Base-by-base conservation (phyloP, 2,329 filamentous ascomycete species). In the Arthrocladium fulminans region DNA sequence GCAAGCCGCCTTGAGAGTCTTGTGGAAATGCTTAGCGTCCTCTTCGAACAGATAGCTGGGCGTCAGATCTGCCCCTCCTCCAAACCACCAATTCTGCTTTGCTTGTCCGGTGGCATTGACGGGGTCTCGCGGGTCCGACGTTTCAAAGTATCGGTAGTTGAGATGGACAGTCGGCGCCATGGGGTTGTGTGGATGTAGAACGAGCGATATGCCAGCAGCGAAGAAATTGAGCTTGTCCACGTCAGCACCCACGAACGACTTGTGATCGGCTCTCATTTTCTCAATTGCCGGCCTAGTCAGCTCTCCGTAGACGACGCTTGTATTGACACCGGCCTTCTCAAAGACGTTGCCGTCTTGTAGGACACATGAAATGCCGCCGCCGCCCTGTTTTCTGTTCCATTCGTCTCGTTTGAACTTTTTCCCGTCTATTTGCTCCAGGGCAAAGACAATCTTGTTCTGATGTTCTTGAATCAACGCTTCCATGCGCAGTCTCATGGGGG, bases 61-160 rank as follows among this genome's bases (percentile, higher is more conserved):
- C 10, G 92, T 98, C 57, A 98, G 70, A 67, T 98, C 92, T 46
- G 87, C 89, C 49, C 92, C 92, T 44, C 92, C 92, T 55, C 92
- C 92, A 61, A 95, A 98, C 92, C 92, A 98, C 90, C 92, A 98
- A 50, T 71, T 71, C 6, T 88, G 84, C n/a, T 56, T 47, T 3
- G 57, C 54, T 10, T 50, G 49, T 19, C 57, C 57, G 55, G 90
- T 69, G 17, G 71, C 70, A 48, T 70, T 69, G 47, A 88, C 45
- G 75, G 83, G 56, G 75, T 84, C 88, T 59, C 90, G 84, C 7
- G 84, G 79, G 60, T 90, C 85, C 52, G 86, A 85, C 1, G 92
- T 98, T 73, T 98, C 92, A 63, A 98, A 98, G 70, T 98, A 98
- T 49, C 92, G 82, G 74, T 97, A 97, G 73, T 98, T 98, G 59